Evolutionary conservation across 768 basidiomycete genomes (phyloP), one percentile per base, ranked within the genome.

Genomic region (Amanita exitialis): DNA sequence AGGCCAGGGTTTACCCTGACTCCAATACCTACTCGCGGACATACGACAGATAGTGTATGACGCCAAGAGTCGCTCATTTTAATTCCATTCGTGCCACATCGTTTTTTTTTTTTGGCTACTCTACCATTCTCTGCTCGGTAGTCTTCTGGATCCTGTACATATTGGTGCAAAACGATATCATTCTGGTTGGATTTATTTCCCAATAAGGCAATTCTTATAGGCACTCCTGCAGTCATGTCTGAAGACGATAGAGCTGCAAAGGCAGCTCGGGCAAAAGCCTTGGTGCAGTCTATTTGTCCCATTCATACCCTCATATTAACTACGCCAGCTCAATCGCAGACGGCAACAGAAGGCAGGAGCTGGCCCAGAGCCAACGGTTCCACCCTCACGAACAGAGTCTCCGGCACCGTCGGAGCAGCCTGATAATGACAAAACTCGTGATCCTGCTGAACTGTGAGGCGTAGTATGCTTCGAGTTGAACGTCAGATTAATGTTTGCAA

Each of bases 241-340:
- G 88, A 88, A 59, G 80, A 82, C 53, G 90, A 91, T 54, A 79
- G 89, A 54, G 86, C 86, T 48, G 80, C 79, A 13, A 90, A 86
- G 66, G 79, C 89, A 50, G 90, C 90, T 2, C 79, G 90, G 55
- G 90, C 86, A 50, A 88, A 86, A 65, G 88, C 86, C 44, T 61
- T 92, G 79, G 90, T 90, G 63, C 52, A 76, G 65, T 20, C 45
- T 39, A 35, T 52, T 51, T 18, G 45, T 38, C 43, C 25, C 37
- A 21, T 43, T 41, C 28, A 47, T 41, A 49, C 21, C 52, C 38
- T 37, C 34, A 42, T 44, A 44, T 27, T 54, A 47, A 57, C 43
- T 44, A 28, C 16, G 43, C 42, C 65, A 90, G 87, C 75, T 90
- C 63, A 88, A 90, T 74, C 88, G 86, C 66, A 77, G 83, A 53